Evolutionary conservation across 257 asterid genomes (phyloP).

Genomic region (Solanum pennellii): DNA sequence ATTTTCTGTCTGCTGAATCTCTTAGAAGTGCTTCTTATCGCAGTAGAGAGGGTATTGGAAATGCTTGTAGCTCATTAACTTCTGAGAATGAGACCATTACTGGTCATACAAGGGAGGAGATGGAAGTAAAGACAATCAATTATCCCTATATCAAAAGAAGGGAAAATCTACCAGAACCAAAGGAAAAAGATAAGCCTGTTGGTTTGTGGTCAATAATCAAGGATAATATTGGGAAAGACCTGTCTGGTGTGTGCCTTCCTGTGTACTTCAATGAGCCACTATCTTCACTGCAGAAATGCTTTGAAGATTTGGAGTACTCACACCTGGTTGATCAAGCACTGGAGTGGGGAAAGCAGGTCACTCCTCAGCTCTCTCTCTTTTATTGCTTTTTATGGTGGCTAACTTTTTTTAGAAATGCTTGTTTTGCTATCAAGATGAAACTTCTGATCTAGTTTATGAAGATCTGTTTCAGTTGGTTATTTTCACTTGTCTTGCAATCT

Average conservation of each 20-base stretch:
- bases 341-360: constrained; percentile 94
- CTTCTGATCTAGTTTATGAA: not conserved
- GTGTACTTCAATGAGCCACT: constrained; percentile 98
- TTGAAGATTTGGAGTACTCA: constrained; percentile 95
- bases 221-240: constrained; percentile 97
- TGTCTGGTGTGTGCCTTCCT: constrained; percentile 98
- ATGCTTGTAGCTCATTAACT: constrained; percentile 40
- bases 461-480: not conserved
- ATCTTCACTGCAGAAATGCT: constrained; percentile 94
- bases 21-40: constrained; percentile 86
- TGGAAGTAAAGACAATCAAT: constrained; percentile 43
- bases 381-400: not conserved
- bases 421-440: not conserved
- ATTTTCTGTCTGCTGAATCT: constrained; percentile 74
- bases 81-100: constrained; percentile 48
- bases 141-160: constrained; percentile 75
- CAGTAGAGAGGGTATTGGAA: constrained; percentile 63
- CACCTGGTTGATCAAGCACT: constrained; percentile 82
- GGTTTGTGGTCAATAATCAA: constrained; percentile 97
- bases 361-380: constrained; percentile 3
- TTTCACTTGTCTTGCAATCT: not conserved
- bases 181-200: constrained; percentile 92
- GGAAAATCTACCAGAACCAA: constrained; percentile 81
- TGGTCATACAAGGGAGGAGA: constrained; percentile 44
- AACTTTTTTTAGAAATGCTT: not conserved